Base-by-base conservation (phyloP, 2,329 filamentous ascomycete species). In the Diaporthe vexans region DNA sequence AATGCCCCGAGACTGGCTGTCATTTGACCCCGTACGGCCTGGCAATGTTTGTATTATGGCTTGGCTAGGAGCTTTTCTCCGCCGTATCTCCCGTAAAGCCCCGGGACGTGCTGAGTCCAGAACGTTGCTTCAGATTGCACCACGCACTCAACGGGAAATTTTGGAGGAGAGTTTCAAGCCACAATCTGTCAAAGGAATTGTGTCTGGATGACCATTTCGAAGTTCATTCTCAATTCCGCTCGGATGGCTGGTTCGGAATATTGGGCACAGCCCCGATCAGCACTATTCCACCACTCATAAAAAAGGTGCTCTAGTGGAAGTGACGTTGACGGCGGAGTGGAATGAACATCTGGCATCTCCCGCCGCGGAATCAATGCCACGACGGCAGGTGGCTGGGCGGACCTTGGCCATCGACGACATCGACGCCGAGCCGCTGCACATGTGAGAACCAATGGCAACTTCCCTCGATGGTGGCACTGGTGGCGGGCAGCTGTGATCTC, bases 361-460 rank as follows among this genome's bases (percentile, higher is more conserved):
- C 63, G 48, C 63, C 21, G 46, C 33, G 63, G 63, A 37, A 7
- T 19, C 40, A 6, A 21, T 17, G 48, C n/a, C 29, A 51, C 15
- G 29, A 37, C 11, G 61, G 29, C 21, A 52, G 8, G 37, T n/a
- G 10, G 61, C 46, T 67, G 13, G 61, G 61, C 29, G 40, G 59
- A 26, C 1, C 63, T 68, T 68, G 63, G 63, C 63, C 63, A 68
- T 54, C 46, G 46, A 17, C 43, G 17, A 17, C 21, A 48, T 51
- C 15, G 46, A 52, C 61, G 11, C 8, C 46, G 43, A 67, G 43
- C 37, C 37, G 29, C 21, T 17, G 13, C 37, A 37, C 37, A 37
- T 10, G 10, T 24, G 33, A 40, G n/a, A 40, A 6, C 46, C 33
- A 35, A 37, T 37, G 33, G 33, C 4, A 9, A 2, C 24, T 37